Percentiles rank a stretch among this genome's conserved stretches.
These are phyloP conservation scores for Alisma plantagoaquatica DNA, from an alignment of 106 monocot genomes.

Conservation along the genomic window DNA sequence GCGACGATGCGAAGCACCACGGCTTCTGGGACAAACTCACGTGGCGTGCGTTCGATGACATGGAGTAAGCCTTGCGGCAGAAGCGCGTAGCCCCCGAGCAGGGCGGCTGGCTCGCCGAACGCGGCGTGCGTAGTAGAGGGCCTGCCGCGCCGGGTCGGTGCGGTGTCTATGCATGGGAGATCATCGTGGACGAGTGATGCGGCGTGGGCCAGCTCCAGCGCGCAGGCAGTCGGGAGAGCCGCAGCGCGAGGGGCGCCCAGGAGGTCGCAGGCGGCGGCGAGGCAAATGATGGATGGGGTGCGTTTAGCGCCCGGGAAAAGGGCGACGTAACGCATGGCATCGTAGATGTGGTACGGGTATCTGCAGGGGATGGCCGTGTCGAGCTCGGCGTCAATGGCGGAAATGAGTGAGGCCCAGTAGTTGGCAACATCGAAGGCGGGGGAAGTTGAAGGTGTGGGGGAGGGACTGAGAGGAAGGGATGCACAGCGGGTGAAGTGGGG, in stretches of 20 bases:
- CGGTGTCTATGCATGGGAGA: constrained; percentile 60
- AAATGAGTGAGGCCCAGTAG: constrained; percentile 58
- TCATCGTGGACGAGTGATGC: constrained; percentile 76
- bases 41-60: constrained; percentile 25
- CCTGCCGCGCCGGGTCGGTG: constrained; percentile 35
- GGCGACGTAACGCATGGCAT: constrained; percentile 72
- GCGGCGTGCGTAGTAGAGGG: constrained; percentile 48
- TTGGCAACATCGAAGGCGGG: constrained; percentile 48
- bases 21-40: constrained; percentile 18
- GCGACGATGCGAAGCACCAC: constrained; percentile 28
- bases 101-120: constrained; percentile 41
- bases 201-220: constrained; percentile 69
- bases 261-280: constrained; percentile 54
- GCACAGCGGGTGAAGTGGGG: neutral
- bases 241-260: constrained; percentile 24
- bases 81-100: constrained; percentile 64
- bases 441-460: constrained; percentile 4
- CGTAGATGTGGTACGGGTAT: constrained; percentile 43
- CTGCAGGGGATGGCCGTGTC: constrained; percentile 39
- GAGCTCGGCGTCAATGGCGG: constrained; percentile 47
- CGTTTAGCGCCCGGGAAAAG: constrained; percentile 60
- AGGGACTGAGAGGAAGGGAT: neutral
- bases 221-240: constrained; percentile 42
- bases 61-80: constrained; percentile 45
- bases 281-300: constrained; percentile 52